A percentile compares a stretch with the other conserved stretches of the same genome.
phyloP scores from a whole-genome alignment of 352 stramenopile genomes.

The Discostella stelligera region DNA sequence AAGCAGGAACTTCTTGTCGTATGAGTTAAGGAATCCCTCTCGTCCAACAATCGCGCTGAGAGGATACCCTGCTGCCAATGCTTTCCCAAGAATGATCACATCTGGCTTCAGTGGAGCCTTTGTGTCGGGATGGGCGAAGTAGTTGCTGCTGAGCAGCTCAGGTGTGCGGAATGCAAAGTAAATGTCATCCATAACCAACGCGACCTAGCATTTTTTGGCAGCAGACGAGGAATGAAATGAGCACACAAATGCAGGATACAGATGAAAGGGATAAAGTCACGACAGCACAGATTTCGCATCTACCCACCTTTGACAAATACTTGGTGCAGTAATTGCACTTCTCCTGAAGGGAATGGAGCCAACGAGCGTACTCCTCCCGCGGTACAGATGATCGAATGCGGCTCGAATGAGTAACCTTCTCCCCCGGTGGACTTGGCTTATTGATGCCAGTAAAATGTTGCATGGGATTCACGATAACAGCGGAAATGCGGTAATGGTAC shows the following conservation, averaged over 20 bases:
- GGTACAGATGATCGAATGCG: constrained; percentile 16
- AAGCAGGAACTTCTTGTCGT: constrained; percentile 60
- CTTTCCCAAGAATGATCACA: constrained; percentile 57
- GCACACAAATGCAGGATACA: not conserved
- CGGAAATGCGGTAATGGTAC: constrained; percentile 59
- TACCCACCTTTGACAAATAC: constrained; percentile 47
- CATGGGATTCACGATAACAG: constrained; percentile 61
- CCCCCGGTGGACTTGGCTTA: constrained; percentile 54
- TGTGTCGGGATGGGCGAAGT: constrained; percentile 53
- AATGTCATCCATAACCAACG: constrained; percentile 57
- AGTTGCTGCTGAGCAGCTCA: constrained; percentile 42
- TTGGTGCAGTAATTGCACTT: constrained; percentile 62
- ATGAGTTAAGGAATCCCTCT: constrained; percentile 50
- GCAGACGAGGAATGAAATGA: not conserved
- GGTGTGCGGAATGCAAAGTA: constrained; percentile 61
- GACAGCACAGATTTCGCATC: not conserved
- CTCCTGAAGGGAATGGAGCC: constrained; percentile 48
- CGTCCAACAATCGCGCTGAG: constrained; percentile 43
- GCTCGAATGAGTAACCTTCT: constrained; percentile 43
- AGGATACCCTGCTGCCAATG: constrained; percentile 54
- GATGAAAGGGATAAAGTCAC: not conserved
- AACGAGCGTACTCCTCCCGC: constrained; percentile 46
- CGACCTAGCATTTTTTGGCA: constrained; percentile 6
- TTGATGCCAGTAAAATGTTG: constrained; percentile 62
- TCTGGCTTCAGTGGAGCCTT: constrained; percentile 43